phyloP scores from a whole-genome alignment of 106 monocot species.

The Narthecium ossifragum region DNA sequence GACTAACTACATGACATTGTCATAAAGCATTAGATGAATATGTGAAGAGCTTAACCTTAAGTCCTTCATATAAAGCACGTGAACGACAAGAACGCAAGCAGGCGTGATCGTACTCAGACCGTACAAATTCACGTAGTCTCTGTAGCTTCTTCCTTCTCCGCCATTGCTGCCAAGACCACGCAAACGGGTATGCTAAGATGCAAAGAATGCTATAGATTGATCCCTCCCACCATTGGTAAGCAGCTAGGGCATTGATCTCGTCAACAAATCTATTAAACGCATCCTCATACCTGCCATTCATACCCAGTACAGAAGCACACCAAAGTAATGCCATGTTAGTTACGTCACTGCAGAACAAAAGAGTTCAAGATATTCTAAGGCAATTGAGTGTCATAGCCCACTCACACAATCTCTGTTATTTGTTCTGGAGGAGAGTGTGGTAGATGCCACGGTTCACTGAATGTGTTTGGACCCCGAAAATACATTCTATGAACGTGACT shows the following conservation, averaged over 20 bases:
- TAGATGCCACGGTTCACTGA: slow-evolving; percentile 98
- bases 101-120: slow-evolving; percentile 95
- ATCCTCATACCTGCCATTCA: slow-evolving; percentile 97
- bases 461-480: slow-evolving; percentile 97
- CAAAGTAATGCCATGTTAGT: too few relatives aligned
- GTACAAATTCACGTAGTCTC: slow-evolving; percentile 86
- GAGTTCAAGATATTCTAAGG: too few relatives aligned
- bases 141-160: slow-evolving; percentile 90
- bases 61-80: slow-evolving; percentile 93
- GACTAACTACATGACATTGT: too few relatives aligned
- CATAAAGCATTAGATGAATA: too few relatives aligned
- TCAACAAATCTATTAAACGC: slow-evolving; percentile 97
- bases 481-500: slow-evolving; percentile 93
- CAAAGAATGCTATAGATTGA: slow-evolving; percentile 74
- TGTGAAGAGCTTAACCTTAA: slow-evolving; percentile 74
- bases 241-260: slow-evolving; percentile 82
- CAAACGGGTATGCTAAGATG: slow-evolving; percentile 82
- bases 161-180: slow-evolving; percentile 99
- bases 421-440: slow-evolving; percentile 93
- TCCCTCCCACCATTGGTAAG: slow-evolving; percentile 99
- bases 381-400: too few relatives aligned
- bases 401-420: slow-evolving; percentile 90
- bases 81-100: slow-evolving; percentile 96
- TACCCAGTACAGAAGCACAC: too few relatives aligned
- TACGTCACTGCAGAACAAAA: too few relatives aligned